phyloP scores from a whole-genome alignment of 2,329 filamentous ascomycete species.

The Aspergillus pseudotamarii region DNA sequence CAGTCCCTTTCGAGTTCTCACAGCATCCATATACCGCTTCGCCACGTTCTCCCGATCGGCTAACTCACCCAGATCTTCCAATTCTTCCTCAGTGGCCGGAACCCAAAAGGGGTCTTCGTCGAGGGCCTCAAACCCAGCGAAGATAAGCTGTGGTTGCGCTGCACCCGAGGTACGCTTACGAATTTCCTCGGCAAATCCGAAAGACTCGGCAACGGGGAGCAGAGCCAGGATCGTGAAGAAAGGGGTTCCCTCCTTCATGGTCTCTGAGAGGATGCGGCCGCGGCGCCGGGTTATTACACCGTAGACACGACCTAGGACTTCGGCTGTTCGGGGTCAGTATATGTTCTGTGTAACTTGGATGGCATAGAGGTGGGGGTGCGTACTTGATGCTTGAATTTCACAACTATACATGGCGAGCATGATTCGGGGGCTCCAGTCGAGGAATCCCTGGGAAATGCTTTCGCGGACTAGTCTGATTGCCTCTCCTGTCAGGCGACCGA shows the following conservation, averaged over 20 bases:
- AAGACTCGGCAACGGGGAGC: conserved; percentile 90
- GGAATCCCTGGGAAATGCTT: conserved; percentile 79
- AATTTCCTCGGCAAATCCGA: conserved; percentile 96
- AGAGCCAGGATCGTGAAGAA: conserved; percentile 93
- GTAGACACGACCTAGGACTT: conserved; percentile 94
- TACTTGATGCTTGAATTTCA: conserved; percentile 92
- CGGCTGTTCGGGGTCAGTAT: conserved; percentile 56
- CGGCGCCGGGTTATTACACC: conserved; percentile 94
- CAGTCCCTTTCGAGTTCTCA: conserved; percentile 84
- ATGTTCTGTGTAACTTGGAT: conserved; percentile 4
- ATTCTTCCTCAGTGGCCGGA: conserved; percentile 90
- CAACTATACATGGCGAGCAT: conserved; percentile 97
- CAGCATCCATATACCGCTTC: conserved; percentile 91
- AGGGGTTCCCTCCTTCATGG: conserved; percentile 90
- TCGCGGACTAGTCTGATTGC: conserved; percentile 87
- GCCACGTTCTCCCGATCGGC: conserved; percentile 95
- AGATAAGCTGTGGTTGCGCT: conserved; percentile 89
- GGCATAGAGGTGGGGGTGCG: too few species aligned
- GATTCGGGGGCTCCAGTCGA: conserved; percentile 95
- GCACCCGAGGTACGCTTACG: conserved; percentile 89
- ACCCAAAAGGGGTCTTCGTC: conserved; percentile 99
- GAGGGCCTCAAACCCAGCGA: conserved; percentile 87
- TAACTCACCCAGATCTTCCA: conserved; percentile 93
- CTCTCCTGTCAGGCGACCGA: conserved; percentile 86
- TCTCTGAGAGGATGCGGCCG: conserved; percentile 85